Evolutionary conservation across 2,329 filamentous ascomycete species (phyloP).

Genomic region (Trichoderma sp.): DNA sequence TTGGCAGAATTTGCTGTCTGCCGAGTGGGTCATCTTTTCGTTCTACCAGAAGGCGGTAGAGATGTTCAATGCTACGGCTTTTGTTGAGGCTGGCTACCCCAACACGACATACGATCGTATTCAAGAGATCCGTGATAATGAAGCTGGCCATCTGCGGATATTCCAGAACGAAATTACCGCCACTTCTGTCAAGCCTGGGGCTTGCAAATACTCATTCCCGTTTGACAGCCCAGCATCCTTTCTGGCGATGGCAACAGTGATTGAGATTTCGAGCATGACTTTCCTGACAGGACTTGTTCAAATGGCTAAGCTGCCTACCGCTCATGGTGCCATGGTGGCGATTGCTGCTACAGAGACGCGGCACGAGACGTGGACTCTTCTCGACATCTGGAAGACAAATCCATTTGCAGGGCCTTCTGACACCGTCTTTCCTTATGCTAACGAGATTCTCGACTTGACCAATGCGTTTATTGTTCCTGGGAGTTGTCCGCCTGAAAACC

Average conservation of each 20-base stretch:
- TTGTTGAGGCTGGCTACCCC: neutral
- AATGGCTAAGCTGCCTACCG: neutral
- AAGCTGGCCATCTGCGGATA: constrained; percentile 2
- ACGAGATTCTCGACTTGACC: neutral
- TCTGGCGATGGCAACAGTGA: neutral
- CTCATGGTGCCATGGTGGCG: neutral
- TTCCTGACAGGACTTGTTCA: neutral
- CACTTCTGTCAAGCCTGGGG: constrained; percentile 1
- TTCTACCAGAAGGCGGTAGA: neutral
- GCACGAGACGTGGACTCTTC: neutral
- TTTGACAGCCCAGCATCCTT: neutral
- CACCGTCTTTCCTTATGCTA: neutral
- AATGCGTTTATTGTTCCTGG: neutral
- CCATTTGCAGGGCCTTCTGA: neutral
- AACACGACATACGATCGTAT: neutral
- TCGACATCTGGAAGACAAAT: neutral
- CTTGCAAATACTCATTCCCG: neutral
- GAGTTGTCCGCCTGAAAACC: neutral
- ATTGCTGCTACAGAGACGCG: neutral
- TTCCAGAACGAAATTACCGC: neutral
- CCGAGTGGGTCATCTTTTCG: neutral
- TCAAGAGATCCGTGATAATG: constrained; percentile 4
- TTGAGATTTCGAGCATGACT: constrained; percentile 2
- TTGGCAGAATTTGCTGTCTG: constrained; percentile 3
- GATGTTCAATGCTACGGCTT: neutral